Evolutionary conservation across 208 protist genomes (phyloP).

Genomic region (Angomonas ambiguus): DNA sequence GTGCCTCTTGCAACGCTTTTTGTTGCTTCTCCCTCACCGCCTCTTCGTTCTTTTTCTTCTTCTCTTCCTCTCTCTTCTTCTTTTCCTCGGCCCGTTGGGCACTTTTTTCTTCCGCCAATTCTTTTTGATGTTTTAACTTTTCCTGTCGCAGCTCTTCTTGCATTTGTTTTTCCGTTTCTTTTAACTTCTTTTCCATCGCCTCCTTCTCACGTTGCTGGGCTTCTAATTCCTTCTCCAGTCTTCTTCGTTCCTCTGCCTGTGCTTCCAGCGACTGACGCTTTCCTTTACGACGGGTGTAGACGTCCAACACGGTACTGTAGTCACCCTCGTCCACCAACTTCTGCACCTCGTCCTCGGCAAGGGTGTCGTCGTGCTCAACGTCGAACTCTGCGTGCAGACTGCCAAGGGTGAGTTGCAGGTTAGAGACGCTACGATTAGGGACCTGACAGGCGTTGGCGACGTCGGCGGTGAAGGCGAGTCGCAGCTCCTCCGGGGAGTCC

Average conservation of each 20-base stretch:
- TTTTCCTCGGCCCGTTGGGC: neutral
- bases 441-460: conserved; percentile 24
- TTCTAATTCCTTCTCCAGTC: conserved; percentile 2
- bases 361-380: conserved; percentile 22
- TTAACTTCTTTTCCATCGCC: neutral
- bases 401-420: conserved; percentile 21
- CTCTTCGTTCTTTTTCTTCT: neutral
- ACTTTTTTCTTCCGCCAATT: neutral
- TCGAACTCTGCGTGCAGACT: conserved; percentile 30
- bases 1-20: neutral
- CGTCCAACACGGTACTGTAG: conserved; percentile 7
- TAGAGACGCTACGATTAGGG: conserved; percentile 24
- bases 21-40: conserved; percentile 3
- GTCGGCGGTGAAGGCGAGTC: conserved; percentile 20
- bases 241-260: conserved; percentile 6
- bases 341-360: conserved; percentile 13
- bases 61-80: neutral
- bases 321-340: conserved; percentile 6
- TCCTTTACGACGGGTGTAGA: conserved; percentile 15
- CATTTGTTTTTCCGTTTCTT: neutral
- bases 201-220: neutral
- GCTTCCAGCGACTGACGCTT: conserved; percentile 9
- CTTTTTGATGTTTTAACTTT: neutral
- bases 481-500: conserved; percentile 2
- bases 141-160: neutral